Evolutionary conservation across 345 rosid species (phyloP).

Genomic region (Erucastrum elatum): DNA sequence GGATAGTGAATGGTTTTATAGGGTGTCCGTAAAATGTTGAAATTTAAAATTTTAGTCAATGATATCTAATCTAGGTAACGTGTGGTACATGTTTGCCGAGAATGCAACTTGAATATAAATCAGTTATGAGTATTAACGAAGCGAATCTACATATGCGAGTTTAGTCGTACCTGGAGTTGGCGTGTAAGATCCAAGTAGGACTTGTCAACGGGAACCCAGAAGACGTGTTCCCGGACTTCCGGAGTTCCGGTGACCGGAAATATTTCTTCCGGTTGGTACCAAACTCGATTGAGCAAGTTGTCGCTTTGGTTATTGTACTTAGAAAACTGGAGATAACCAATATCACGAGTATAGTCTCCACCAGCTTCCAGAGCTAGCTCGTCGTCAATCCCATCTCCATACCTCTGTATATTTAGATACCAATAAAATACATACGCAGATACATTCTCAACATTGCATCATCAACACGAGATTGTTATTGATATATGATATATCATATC

Average conservation of each 20-base stretch:
- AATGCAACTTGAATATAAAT: neutral
- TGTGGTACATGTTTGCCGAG: neutral
- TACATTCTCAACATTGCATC: neutral
- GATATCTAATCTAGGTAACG: neutral
- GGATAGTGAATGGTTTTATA: neutral
- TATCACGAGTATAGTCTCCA: slow-evolving; percentile 65
- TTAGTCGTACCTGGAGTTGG: slow-evolving; percentile 46
- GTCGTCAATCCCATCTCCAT: slow-evolving; percentile 56
- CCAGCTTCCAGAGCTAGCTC: slow-evolving; percentile 61
- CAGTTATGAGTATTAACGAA: neutral
- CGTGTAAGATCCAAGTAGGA: slow-evolving; percentile 48
- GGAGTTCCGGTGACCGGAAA: slow-evolving; percentile 66
- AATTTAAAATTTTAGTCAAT: neutral
- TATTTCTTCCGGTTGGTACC: slow-evolving; percentile 84
- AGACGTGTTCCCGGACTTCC: slow-evolving; percentile 59
- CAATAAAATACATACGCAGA: too few species aligned
- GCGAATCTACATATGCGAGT: neutral
- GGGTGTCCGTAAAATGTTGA: neutral
- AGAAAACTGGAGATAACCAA: slow-evolving; percentile 56
- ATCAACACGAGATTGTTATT: neutral
- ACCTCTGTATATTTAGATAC: slow-evolving; percentile 42
- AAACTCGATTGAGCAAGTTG: slow-evolving; percentile 59
- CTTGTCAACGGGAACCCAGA: slow-evolving; percentile 65
- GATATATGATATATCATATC: neutral
- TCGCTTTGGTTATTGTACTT: slow-evolving; percentile 36